A percentile compares a stretch with the other conserved stretches of the same genome.
Conservation (phyloP, 2,329 filamentous ascomycete species). For the Magnaporthiopsis rhizophila region DNA sequence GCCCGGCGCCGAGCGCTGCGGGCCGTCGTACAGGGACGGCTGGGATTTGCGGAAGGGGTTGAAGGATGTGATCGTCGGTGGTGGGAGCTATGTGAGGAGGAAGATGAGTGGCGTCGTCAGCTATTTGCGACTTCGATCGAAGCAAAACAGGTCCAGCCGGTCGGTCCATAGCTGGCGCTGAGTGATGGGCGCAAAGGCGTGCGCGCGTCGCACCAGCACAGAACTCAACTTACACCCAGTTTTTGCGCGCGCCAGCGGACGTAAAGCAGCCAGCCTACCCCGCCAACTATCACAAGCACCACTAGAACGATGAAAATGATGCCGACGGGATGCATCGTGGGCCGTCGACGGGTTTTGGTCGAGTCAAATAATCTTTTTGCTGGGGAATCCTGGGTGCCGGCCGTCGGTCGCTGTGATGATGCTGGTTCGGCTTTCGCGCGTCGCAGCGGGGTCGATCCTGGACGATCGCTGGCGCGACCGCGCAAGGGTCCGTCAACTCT, state of each 20-base stretch:
- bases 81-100: slow-evolving; percentile 8
- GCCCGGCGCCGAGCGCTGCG: slow-evolving; percentile 43
- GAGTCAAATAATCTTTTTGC: not conserved
- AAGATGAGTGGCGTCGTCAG: not conserved
- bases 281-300: slow-evolving; percentile 49
- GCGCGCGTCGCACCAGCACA: not conserved
- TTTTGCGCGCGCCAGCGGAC: slow-evolving; percentile 64
- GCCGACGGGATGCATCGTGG: slow-evolving; percentile 48
- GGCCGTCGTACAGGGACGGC: slow-evolving; percentile 30
- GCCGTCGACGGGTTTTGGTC: not conserved
- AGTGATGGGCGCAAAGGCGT: not conserved
- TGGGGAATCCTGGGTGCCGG: not conserved
- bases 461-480: not conserved
- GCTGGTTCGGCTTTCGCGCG: not conserved
- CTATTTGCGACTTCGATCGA: not conserved
- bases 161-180: too few species aligned
- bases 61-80: slow-evolving; percentile 9
- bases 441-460: not conserved
- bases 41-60: slow-evolving; percentile 53
- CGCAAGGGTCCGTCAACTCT: not conserved
- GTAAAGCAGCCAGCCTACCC: slow-evolving; percentile 60
- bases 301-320: slow-evolving; percentile 67
- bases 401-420: not conserved
- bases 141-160: too few species aligned
- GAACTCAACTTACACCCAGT: slow-evolving; percentile 49